These are phyloP conservation scores for Ilex aquifolium DNA, from an alignment of 257 asterid genomes.

Conservation along the genomic window DNA sequence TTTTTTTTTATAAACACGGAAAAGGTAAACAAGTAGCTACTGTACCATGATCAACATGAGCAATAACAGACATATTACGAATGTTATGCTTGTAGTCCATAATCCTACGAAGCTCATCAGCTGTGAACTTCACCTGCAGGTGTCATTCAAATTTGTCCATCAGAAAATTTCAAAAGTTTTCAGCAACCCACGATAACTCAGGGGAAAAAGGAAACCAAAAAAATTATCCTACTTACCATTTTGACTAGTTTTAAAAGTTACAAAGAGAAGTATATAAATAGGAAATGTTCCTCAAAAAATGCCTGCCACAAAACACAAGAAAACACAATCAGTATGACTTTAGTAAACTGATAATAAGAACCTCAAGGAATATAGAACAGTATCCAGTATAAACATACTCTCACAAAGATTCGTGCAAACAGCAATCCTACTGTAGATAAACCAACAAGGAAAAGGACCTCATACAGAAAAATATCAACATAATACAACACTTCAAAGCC, in stretches of 20 bases:
- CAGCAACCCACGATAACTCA: not conserved
- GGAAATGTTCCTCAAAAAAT: not conserved
- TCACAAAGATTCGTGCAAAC: too few species aligned
- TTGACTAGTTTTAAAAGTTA: not conserved
- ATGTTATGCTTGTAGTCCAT: constrained; percentile 57
- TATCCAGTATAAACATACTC: too few species aligned
- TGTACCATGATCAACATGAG: constrained; percentile 60
- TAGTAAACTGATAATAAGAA: too few species aligned
- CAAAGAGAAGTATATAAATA: not conserved
- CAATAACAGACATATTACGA: constrained; percentile 59
- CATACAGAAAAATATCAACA: too few species aligned
- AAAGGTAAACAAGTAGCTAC: not conserved
- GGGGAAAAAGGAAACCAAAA: not conserved
- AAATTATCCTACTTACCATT: not conserved
- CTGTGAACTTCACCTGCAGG: constrained; percentile 57
- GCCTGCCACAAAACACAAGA: not conserved
- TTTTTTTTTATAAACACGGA: not conserved
- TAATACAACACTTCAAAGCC: too few species aligned
- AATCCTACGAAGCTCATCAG: constrained; percentile 48
- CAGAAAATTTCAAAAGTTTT: not conserved
- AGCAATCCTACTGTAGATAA: too few species aligned
- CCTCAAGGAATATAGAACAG: too few species aligned
- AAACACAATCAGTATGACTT: not conserved
- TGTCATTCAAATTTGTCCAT: not conserved
- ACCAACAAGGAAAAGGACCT: too few species aligned